These are phyloP conservation scores for Celoporthe dispersa DNA, from an alignment of 2,329 filamentous ascomycete genomes.

Conservation along the genomic window DNA sequence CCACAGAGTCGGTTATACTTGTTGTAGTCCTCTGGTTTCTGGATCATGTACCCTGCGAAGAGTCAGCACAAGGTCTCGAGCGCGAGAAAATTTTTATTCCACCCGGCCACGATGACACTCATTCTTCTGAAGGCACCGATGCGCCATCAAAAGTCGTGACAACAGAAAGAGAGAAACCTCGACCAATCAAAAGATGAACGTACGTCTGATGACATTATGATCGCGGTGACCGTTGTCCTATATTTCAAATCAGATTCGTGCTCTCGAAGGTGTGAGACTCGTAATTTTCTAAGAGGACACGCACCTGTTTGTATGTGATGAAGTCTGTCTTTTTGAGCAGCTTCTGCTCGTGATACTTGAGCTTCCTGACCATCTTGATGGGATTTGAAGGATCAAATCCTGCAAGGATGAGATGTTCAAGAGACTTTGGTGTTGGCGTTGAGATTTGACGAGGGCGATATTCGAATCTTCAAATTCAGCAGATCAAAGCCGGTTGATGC, in stretches of 20 bases:
- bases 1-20: conserved; percentile 70
- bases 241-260: conserved; percentile 7
- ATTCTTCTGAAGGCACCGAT: not conserved
- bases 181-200: not conserved
- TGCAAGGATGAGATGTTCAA: conserved; percentile 25
- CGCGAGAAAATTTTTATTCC: not conserved
- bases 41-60: conserved; percentile 71
- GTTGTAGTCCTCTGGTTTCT: conserved; percentile 85
- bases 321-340: conserved; percentile 94
- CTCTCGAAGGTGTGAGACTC: not conserved
- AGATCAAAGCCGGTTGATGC: not conserved
- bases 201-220: conserved; percentile 72
- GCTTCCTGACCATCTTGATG: conserved; percentile 82
- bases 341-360: conserved; percentile 97
- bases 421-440: not conserved
- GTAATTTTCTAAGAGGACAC: too few relatives aligned
- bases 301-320: conserved; percentile 80
- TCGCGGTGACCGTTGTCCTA: conserved; percentile 82
- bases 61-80: not conserved
- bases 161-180: not conserved
- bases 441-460: conserved; percentile 18
- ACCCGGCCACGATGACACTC: not conserved
- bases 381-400: conserved; percentile 2
- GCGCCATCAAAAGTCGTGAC: not conserved
- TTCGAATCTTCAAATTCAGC: conserved; percentile 29